Conservation (phyloP, 2,329 filamentous ascomycete species). For the Herpotrichia juniperi region DNA sequence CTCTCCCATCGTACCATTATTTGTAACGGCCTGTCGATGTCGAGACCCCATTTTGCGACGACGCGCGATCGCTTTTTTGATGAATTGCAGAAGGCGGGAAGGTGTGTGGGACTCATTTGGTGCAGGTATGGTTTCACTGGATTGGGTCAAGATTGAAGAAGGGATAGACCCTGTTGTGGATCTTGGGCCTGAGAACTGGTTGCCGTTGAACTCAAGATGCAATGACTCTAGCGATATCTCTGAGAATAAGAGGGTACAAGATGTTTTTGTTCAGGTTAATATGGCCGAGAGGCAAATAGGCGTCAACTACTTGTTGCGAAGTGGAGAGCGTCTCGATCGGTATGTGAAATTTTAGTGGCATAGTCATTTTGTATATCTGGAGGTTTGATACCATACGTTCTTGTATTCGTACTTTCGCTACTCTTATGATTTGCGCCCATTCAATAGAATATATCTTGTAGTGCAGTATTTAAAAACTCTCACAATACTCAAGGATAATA, state of each 20-base stretch:
- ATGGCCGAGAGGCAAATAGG: conserved; percentile 24
- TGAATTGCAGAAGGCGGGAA: conserved; percentile 30
- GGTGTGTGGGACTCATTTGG: conserved; percentile 34
- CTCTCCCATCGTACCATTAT: conserved; percentile 32
- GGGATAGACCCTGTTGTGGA: conserved; percentile 19
- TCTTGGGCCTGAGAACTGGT: conserved; percentile 24
- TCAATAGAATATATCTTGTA: not conserved
- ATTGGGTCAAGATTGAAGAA: conserved; percentile 32
- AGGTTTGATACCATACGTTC: conserved; percentile 1
- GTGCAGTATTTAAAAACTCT: too few species aligned
- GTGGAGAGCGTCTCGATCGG: conserved; percentile 22
- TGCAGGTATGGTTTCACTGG: conserved; percentile 27
- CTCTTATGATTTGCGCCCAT: not conserved
- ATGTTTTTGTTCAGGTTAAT: conserved; percentile 29
- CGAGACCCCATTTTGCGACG: conserved; percentile 33
- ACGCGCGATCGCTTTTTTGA: conserved; percentile 29
- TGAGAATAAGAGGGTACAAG: conserved; percentile 23
- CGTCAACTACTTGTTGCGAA: conserved; percentile 26
- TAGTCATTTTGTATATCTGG: not conserved
- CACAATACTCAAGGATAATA: not conserved
- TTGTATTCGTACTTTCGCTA: not conserved
- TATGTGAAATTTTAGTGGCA: conserved; percentile 23
- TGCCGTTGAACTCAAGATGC: conserved; percentile 18
- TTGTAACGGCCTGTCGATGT: conserved; percentile 31
- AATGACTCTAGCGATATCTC: conserved; percentile 11